These are phyloP conservation scores for Achaetomium macrosporum DNA, from an alignment of 2,329 filamentous ascomycete species.

Conservation along the genomic window DNA sequence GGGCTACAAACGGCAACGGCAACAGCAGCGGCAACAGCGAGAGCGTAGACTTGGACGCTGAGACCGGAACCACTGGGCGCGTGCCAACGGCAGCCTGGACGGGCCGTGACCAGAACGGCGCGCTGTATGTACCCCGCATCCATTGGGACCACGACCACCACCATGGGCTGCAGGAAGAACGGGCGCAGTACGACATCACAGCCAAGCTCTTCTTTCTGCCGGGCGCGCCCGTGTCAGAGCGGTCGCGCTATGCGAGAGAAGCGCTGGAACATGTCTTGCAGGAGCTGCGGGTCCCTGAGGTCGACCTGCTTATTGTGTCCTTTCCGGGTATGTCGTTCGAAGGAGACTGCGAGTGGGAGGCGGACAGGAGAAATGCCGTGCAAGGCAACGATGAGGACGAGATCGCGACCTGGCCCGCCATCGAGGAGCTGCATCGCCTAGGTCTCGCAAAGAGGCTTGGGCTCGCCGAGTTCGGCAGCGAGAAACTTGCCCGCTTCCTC, in stretches of 20 bases:
- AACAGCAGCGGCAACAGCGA: conserved; percentile 31
- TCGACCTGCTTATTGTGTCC: conserved; percentile 86
- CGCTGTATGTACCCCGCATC: conserved; percentile 72
- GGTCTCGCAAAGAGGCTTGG: conserved; percentile 73
- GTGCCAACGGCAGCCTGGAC: conserved; percentile 58
- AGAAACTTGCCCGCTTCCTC: conserved; percentile 74
- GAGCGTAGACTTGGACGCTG: conserved; percentile 21
- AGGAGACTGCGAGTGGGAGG: conserved; percentile 79
- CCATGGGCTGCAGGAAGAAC: conserved; percentile 71
- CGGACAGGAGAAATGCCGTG: conserved; percentile 53
- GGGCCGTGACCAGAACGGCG: conserved; percentile 46
- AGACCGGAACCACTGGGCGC: conserved; percentile 20
- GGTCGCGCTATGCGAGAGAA: conserved; percentile 66
- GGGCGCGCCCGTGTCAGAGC: conserved; percentile 55
- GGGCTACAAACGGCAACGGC: conserved; percentile 24
- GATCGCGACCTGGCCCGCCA: conserved; percentile 60
- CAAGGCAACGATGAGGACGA: conserved; percentile 64
- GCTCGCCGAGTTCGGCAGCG: conserved; percentile 83
- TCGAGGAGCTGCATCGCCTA: conserved; percentile 67
- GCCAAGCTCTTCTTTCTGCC: conserved; percentile 93
- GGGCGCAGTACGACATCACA: conserved; percentile 84
- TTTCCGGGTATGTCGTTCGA: conserved; percentile 94
- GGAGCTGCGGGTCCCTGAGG: conserved; percentile 66
- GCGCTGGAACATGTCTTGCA: conserved; percentile 75
- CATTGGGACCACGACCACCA: conserved; percentile 56